These are phyloP conservation scores for Aspergillus ibericus DNA, from an alignment of 2,329 filamentous ascomycete species.

Conservation along the genomic window DNA sequence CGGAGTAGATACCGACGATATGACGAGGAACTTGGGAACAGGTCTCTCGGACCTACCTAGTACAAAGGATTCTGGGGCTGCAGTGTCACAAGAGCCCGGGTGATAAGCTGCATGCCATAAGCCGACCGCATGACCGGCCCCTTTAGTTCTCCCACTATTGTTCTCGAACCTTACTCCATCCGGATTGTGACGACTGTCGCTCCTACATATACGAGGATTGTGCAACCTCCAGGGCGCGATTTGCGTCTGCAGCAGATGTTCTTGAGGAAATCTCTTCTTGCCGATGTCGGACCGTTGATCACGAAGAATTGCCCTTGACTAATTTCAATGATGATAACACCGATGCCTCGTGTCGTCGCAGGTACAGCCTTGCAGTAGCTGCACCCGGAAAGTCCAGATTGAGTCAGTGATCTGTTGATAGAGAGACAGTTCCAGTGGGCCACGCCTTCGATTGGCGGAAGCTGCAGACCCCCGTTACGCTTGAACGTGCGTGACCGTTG, in stretches of 20 bases:
- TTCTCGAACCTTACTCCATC: not conserved
- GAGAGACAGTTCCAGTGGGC: not conserved
- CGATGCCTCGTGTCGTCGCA: not conserved
- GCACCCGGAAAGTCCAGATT: not conserved
- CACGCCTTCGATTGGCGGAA: not conserved
- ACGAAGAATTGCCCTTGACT: not conserved
- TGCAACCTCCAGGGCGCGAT: not conserved
- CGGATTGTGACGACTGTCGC: not conserved
- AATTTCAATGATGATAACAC: too few species aligned
- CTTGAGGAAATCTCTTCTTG: not conserved
- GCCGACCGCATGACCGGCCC: not conserved
- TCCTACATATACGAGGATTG: not conserved
- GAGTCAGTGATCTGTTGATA: too few species aligned
- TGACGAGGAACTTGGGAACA: too few species aligned
- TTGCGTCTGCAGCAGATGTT: not conserved
- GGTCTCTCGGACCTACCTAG: too few species aligned
- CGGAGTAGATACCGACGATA: too few species aligned
- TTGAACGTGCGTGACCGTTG: not conserved
- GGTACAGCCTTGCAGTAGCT: not conserved
- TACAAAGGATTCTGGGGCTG: not conserved
- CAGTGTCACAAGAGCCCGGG: not conserved
- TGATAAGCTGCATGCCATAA: not conserved
- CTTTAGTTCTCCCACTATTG: not conserved
- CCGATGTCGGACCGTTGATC: not conserved
- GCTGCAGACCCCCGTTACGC: not conserved